These are phyloP conservation scores for Ustilago sp. DNA, from an alignment of 1,284 basidiomycete species.

Conservation along the genomic window DNA sequence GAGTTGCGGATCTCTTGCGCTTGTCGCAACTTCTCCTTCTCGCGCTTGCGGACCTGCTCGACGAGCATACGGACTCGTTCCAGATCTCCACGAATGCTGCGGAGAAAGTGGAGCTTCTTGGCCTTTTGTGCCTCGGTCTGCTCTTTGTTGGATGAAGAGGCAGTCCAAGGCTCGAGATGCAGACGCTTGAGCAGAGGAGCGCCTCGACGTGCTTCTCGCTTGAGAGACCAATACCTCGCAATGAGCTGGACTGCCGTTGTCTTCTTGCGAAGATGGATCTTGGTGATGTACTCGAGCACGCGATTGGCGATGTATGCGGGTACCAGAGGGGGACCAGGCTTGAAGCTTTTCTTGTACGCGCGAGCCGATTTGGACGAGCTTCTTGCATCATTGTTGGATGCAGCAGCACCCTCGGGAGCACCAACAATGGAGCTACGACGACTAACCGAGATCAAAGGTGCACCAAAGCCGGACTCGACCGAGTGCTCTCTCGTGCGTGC, in stretches of 20 bases:
- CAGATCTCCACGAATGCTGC: conserved; percentile 81
- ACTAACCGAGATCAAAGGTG: conserved; percentile 45
- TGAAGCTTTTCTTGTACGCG: conserved; percentile 74
- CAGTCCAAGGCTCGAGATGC: conserved; percentile 98
- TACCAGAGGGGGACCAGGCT: conserved; percentile 73
- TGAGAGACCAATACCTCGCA: conserved; percentile 96
- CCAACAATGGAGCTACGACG: conserved; percentile 45
- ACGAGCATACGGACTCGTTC: conserved; percentile 80
- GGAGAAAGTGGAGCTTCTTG: conserved; percentile 77
- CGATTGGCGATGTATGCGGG: conserved; percentile 75
- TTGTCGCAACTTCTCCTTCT: conserved; percentile 83
- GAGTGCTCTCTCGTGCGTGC: conserved; percentile 48
- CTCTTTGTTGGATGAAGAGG: conserved; percentile 77
- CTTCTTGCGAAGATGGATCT: conserved; percentile 81
- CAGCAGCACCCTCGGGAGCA: conserved; percentile 19
- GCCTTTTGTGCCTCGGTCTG: conserved; percentile 75
- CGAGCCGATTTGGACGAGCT: conserved; percentile 71
- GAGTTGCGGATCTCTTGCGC: conserved; percentile 78
- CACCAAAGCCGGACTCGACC: conserved; percentile 34
- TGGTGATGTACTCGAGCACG: conserved; percentile 81
- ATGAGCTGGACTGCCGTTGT: conserved; percentile 81
- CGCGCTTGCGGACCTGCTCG: conserved; percentile 82
- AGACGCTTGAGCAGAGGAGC: conserved; percentile 92
- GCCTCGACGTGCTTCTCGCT: conserved; percentile 89
- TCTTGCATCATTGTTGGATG: conserved; percentile 13